Percentiles rank a stretch among this genome's conserved stretches.
phyloP scores from a whole-genome alignment of 225 moss, liverwort and hornwort genomes.

The Rhytidiadelphus loreus region DNA sequence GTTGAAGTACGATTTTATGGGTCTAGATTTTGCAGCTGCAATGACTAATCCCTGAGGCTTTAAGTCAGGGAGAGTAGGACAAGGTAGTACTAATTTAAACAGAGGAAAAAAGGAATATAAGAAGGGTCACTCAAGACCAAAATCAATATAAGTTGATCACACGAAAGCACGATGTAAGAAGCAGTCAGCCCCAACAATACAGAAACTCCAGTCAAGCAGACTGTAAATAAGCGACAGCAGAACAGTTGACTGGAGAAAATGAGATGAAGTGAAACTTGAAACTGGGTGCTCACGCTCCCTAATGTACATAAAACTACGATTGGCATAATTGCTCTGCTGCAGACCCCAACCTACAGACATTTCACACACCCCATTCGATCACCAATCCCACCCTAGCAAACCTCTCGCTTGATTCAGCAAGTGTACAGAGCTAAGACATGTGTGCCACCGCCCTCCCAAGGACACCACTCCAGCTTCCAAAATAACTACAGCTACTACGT shows the following conservation, averaged over 20 bases:
- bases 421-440: constrained; percentile 51
- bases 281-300: constrained; percentile 87
- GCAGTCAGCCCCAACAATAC: neutral
- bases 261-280: constrained; percentile 65
- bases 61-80: no score
- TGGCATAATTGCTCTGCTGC: constrained; percentile 57
- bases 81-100: neutral
- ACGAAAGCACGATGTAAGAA: neutral
- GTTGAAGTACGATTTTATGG: neutral
- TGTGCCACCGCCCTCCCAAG: constrained; percentile 27
- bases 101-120: neutral
- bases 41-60: neutral
- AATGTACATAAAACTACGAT: constrained; percentile 79
- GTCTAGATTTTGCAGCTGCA: neutral
- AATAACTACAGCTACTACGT: constrained; percentile 67
- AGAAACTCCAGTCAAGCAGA: constrained; percentile 22
- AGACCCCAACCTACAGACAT: constrained; percentile 47
- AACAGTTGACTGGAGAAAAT: constrained; percentile 29
- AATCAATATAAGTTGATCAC: neutral
- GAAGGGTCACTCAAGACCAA: neutral
- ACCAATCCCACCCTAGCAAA: constrained; percentile 71
- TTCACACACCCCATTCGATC: constrained; percentile 43
- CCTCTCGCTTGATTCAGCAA: constrained; percentile 52
- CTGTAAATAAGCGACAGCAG: neutral
- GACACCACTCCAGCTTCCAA: constrained; percentile 61